These are phyloP conservation scores for Neocatenulostroma microsporum DNA, from an alignment of 2,329 filamentous ascomycete species.

Conservation along the genomic window DNA sequence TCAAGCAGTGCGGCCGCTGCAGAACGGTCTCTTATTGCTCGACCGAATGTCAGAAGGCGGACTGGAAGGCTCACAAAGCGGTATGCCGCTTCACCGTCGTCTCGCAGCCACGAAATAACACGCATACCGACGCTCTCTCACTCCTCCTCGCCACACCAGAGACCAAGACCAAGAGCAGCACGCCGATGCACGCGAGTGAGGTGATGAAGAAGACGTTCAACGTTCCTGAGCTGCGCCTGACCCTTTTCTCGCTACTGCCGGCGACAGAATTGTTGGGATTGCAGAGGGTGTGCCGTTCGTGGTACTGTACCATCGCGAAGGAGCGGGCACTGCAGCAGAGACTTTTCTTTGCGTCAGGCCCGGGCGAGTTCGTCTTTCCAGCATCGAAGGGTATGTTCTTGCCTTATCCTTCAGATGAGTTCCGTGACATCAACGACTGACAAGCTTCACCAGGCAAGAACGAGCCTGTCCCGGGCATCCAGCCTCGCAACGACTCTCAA, in stretches of 20 bases:
- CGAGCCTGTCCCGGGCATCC: neutral
- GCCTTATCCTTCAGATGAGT: neutral
- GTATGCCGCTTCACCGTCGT: slow-evolving; percentile 16
- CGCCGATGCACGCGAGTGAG: neutral
- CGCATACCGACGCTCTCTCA: neutral
- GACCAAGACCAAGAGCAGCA: neutral
- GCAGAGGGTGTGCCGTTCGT: slow-evolving; percentile 6
- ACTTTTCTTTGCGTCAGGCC: slow-evolving; percentile 6
- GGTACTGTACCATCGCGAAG: slow-evolving; percentile 6
- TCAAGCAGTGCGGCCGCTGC: slow-evolving; percentile 9
- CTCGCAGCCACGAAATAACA: neutral
- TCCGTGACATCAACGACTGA: neutral
- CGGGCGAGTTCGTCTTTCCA: slow-evolving; percentile 5
- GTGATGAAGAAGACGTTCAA: slow-evolving; percentile 1
- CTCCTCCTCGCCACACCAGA: neutral
- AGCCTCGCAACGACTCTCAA: slow-evolving; percentile 5
- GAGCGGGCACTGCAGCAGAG: slow-evolving; percentile 7
- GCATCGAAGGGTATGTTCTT: neutral
- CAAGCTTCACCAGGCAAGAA: no score
- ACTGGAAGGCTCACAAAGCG: slow-evolving; percentile 47
- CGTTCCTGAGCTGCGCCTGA: slow-evolving; percentile 6
- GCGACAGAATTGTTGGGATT: neutral
- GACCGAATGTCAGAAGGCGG: slow-evolving; percentile 45
- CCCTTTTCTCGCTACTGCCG: slow-evolving; percentile 4
- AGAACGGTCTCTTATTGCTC: slow-evolving; percentile 42